Conservation (phyloP, 441 rosid species). For the Jatropha podagrica region DNA sequence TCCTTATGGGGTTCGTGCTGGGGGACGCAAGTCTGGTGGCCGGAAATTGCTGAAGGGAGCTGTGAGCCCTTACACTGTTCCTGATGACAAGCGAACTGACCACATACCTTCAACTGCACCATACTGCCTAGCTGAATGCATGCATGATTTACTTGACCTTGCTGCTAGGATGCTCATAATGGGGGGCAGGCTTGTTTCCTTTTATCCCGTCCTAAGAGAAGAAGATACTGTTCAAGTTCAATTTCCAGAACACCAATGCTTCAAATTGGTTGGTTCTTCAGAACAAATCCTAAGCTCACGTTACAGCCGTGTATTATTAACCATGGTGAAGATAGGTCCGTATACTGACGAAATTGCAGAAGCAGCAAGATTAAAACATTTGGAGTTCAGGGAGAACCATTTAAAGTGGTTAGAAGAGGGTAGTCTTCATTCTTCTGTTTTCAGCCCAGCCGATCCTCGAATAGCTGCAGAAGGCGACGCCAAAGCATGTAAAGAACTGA, state of each 20-base stretch:
- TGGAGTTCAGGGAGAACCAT: constrained; percentile 88
- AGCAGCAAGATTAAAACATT: constrained; percentile 68
- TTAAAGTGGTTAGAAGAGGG: constrained; percentile 91
- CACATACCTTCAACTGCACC: constrained; percentile 95
- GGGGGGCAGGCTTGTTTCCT: constrained; percentile 90
- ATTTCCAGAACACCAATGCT: constrained; percentile 84
- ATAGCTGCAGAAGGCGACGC: constrained; percentile 34
- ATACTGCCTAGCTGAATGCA: constrained; percentile 84
- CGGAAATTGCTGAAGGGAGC: constrained; percentile 84
- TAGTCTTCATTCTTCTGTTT: constrained; percentile 83
- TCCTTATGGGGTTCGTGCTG: constrained; percentile 96
- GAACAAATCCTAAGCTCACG: constrained; percentile 93
- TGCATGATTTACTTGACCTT: constrained; percentile 86
- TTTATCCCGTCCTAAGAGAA: constrained; percentile 80
- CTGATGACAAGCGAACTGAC: constrained; percentile 79
- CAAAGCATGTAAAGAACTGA: constrained; percentile 56
- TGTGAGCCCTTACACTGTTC: constrained; percentile 79
- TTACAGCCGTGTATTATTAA: constrained; percentile 73
- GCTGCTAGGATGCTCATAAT: constrained; percentile 84
- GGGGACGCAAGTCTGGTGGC: constrained; percentile 97
- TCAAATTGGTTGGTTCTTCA: constrained; percentile 61
- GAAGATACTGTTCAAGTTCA: constrained; percentile 42
- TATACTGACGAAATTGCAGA: constrained; percentile 60
- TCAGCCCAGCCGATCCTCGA: constrained; percentile 54
- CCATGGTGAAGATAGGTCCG: constrained; percentile 76